Conservation (phyloP, 2,329 filamentous ascomycete species). For the Pseudogymnoascus sp. region DNA sequence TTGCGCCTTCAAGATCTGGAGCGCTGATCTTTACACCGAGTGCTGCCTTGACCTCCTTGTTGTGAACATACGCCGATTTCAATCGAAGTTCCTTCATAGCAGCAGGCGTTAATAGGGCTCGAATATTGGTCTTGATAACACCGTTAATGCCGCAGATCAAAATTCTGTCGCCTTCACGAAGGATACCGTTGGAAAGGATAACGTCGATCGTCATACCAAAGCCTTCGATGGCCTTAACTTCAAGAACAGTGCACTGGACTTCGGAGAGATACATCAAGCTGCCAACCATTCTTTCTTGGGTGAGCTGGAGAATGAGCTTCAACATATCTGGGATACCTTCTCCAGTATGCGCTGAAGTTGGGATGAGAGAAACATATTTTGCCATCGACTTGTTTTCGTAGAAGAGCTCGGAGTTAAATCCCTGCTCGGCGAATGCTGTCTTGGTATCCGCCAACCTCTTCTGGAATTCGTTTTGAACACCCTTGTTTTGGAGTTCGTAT, state of each 20-base stretch:
- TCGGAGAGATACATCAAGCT: constrained; percentile 98
- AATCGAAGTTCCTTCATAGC: constrained; percentile 89
- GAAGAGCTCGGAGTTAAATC: constrained; percentile 95
- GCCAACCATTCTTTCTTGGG: constrained; percentile 94
- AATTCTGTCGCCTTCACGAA: constrained; percentile 88
- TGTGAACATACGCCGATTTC: constrained; percentile 95
- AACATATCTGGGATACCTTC: constrained; percentile 99
- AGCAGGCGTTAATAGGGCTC: constrained; percentile 86
- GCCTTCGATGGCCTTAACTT: constrained; percentile 98
- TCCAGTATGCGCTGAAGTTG: constrained; percentile 95
- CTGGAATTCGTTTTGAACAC: constrained; percentile 88
- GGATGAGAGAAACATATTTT: constrained; percentile 87
- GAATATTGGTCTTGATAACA: constrained; percentile 87
- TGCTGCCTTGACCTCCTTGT: constrained; percentile 97
- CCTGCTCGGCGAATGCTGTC: constrained; percentile 88
- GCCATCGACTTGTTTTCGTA: constrained; percentile 98
- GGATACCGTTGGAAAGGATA: constrained; percentile 88
- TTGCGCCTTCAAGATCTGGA: constrained; percentile 89
- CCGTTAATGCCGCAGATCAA: constrained; percentile 96
- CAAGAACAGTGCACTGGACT: constrained; percentile 93
- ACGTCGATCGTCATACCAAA: constrained; percentile 99
- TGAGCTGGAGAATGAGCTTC: constrained; percentile 85
- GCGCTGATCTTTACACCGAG: constrained; percentile 98
- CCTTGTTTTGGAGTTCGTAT: constrained; percentile 80
- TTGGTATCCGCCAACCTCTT: constrained; percentile 87